Evolutionary conservation across 2,329 filamentous ascomycete species (phyloP), one percentile per base, ranked within the genome.

Genomic region (Phoma sp.): DNA sequence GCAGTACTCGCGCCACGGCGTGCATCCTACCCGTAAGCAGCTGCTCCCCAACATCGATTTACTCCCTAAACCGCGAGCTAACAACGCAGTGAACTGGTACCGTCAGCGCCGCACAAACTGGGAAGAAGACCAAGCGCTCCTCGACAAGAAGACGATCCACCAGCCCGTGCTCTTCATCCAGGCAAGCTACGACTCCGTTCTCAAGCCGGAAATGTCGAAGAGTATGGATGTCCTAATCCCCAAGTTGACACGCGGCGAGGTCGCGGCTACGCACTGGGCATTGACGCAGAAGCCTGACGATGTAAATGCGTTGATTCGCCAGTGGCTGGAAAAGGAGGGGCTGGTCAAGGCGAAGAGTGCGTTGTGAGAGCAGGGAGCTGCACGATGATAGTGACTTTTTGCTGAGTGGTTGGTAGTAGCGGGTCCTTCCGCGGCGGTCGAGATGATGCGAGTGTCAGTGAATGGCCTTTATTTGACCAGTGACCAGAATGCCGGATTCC

Each of bases 231-330:
- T 80, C 60, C 77, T 79, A 58, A 85, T 93, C 55, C 82, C 84
- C 2, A 81, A 85, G 41, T 74, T 96, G 67, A 89, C 84, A 7
- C 80, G 82, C 56, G 81, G 77, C 7, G 84, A 89, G 70, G 87
- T 96, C 49, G 75, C 87, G 32, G 82, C 88, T 0, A 79, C 82
- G 14, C 95, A 98, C 75, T 98, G 93, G 93, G 90, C 88, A 40
- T 76, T 96, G 70, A 87, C 86, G 79, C 85, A 96, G 79, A 84
- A 83, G 59, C 82, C 88, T 0, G 83, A 81, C 22, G 84, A 88
- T 64, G 84, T 91, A 3, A 97, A 97, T 73, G 72, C 70, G 44
- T 78, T 86, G 56, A 80, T 96, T 62, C 80, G 78, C 51, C 79
- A 82, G 52, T 96, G 92, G 84, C 62, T 96, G 56, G 80, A 83